A percentile compares a stretch with the other conserved stretches of the same genome.
phyloP scores from a whole-genome alignment of 495 filamentous ascomycete species.

The Lasiosphaeria hispida region DNA sequence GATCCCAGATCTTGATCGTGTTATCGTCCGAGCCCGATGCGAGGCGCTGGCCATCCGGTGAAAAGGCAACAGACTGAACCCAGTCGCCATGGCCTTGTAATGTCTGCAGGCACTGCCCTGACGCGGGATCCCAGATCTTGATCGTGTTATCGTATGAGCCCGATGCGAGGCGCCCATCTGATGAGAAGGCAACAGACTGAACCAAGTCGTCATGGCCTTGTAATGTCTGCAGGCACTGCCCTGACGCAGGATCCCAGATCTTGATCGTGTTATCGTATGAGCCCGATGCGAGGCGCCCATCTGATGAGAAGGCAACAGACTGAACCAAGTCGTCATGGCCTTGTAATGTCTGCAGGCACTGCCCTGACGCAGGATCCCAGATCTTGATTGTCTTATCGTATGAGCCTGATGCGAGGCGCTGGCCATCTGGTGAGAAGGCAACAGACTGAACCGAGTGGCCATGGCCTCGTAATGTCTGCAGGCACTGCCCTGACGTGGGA shows the following conservation, averaged over 20 bases:
- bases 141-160: slow-evolving; percentile 77
- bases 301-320: slow-evolving; percentile 13
- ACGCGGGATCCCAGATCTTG: no score
- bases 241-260: slow-evolving; percentile 50
- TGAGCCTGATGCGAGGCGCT: slow-evolving; percentile 17
- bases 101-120: no score
- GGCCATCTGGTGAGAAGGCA: slow-evolving; percentile 39
- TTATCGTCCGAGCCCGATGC: no score
- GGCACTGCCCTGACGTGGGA: slow-evolving; percentile 13
- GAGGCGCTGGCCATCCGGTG: no score
- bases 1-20: no score
- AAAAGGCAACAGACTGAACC: no score
- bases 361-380: background rate
- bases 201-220: slow-evolving; percentile 61
- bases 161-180: slow-evolving; percentile 67
- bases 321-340: background rate
- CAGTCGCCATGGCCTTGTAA: no score
- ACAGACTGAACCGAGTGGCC: slow-evolving; percentile 21
- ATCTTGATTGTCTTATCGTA: slow-evolving; percentile 7
- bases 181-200: slow-evolving; percentile 16
- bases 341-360: no score
- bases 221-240: slow-evolving; percentile 74
- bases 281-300: no score
- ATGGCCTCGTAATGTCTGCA: slow-evolving; percentile 19
- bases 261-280: no score